Base-by-base conservation (phyloP, 192 early-diverging fungal species). In the Diversispora epigaea region DNA sequence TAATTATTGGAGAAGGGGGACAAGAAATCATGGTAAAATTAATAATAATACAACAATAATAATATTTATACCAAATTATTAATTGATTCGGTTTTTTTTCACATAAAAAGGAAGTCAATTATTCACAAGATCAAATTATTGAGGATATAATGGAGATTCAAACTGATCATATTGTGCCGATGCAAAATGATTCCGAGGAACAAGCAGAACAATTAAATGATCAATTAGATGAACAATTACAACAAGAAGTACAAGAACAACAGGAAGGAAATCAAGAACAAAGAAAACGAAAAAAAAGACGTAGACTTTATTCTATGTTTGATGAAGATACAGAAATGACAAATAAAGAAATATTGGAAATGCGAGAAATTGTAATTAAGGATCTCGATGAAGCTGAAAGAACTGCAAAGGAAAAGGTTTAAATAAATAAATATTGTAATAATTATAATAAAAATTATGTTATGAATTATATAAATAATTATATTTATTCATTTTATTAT, bases 251-350 rank as follows among this genome's bases (percentile, higher is more conserved):
- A 45, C 40, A 72, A 75, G 50, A 75, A 43, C 25, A 32, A 32
- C 25, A 2, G 2, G 25, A 10, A 49, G 17, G 2, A 12, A 64
- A 25, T 21, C 3, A 25, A 25, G n/a, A 19, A 69, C 46, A 25
- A 52, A 19, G 21, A 60, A 57, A n/a, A 22, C 54, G 71, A 0
- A 17, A 32, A 61, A 43, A n/a, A 9, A 63, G 39, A 55, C 58
- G 73, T 46, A 39, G 44, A 52, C 14, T 49, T 44, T 10, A 19
- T 19, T 32, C 14, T 32, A 50, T 75, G 58, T 45, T 44, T 11
- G 73, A 75, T 45, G 61, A 75, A 52, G 15, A 32, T 47, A 65
- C 58, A 39, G 73, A 75, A 41, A 39, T 75, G 17, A 64, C 73
- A 40, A 75, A 64, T 62, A 41, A 62, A 32, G 25, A 75, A 43